A percentile compares a stretch with the other conserved stretches of the same genome.
phyloP scores from a whole-genome alignment of 1,139 yeast genomes.

The Kodamaea arcana region DNA sequence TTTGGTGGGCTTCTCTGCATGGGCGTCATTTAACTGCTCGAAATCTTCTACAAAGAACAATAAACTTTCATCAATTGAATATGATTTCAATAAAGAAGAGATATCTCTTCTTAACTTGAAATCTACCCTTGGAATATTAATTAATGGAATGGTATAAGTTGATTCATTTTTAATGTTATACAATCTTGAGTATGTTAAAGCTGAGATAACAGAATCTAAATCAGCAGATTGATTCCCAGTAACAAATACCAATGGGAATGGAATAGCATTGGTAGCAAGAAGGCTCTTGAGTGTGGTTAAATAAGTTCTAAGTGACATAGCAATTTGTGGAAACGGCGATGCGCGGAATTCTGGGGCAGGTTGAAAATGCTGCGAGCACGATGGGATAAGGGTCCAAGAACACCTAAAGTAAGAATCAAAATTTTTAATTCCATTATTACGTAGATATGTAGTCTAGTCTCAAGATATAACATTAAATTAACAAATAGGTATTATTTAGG shows the following conservation, averaged over 20 bases:
- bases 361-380: too few species aligned
- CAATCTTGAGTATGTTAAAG: constrained; percentile 68
- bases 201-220: constrained; percentile 78
- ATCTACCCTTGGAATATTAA: constrained; percentile 69
- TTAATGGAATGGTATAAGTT: constrained; percentile 51
- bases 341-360: too few species aligned
- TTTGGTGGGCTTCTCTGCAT: constrained; percentile 22
- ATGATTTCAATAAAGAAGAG: constrained; percentile 44
- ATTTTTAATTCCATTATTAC: too few species aligned
- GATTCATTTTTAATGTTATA: constrained; percentile 22
- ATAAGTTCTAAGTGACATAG: constrained; percentile 24
- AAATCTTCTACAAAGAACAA: constrained; percentile 69
- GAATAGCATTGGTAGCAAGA: constrained; percentile 13
- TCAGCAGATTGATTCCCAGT: constrained; percentile 86
- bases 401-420: too few species aligned
- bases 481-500: too few species aligned
- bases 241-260: constrained; percentile 42
- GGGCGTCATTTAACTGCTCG: constrained; percentile 14
- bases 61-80: constrained; percentile 44
- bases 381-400: too few species aligned
- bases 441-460: too few species aligned
- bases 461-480: too few species aligned
- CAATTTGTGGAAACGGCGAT: too few species aligned
- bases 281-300: constrained; percentile 18
- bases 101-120: constrained; percentile 70